A percentile compares a stretch with the other conserved stretches of the same genome.
These are phyloP conservation scores for Barnettozyma hawaiiensis DNA, from an alignment of 1,139 yeast genomes.

Conservation along the genomic window DNA sequence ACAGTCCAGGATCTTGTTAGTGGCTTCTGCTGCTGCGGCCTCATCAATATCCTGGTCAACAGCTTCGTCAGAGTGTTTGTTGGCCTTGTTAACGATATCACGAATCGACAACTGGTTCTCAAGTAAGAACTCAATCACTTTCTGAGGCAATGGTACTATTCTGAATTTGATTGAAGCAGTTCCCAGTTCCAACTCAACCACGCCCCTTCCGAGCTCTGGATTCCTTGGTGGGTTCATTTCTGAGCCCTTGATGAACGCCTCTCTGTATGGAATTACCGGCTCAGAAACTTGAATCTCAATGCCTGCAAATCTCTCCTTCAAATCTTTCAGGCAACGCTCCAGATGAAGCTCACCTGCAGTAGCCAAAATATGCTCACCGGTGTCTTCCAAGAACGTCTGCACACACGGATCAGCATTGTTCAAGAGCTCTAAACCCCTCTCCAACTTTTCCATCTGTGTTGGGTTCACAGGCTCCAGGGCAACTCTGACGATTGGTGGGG, in stretches of 20 bases:
- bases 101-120: constrained; percentile 40
- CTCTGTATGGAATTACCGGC: constrained; percentile 94
- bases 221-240: constrained; percentile 42
- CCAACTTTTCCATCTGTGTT: constrained; percentile 67
- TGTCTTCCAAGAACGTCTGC: constrained; percentile 76
- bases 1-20: constrained; percentile 21
- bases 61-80: constrained; percentile 23
- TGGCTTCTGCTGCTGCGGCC: constrained; percentile 20
- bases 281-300: constrained; percentile 81
- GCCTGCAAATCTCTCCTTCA: constrained; percentile 88
- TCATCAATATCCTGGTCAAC: constrained; percentile 19
- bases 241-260: constrained; percentile 55
- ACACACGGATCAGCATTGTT: constrained; percentile 93
- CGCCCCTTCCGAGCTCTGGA: constrained; percentile 38
- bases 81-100: constrained; percentile 23
- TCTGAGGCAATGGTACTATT: constrained; percentile 53
- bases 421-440: constrained; percentile 69
- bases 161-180: constrained; percentile 41
- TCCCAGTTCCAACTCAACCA: constrained; percentile 40
- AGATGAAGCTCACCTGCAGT: constrained; percentile 96
- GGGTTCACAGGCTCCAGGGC: constrained; percentile 94
- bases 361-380: constrained; percentile 86
- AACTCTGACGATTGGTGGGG: constrained; percentile 87
- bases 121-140: constrained; percentile 45
- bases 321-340: constrained; percentile 84